Base-by-base conservation (phyloP, 441 rosid species). In the Oxalis stricta region DNA sequence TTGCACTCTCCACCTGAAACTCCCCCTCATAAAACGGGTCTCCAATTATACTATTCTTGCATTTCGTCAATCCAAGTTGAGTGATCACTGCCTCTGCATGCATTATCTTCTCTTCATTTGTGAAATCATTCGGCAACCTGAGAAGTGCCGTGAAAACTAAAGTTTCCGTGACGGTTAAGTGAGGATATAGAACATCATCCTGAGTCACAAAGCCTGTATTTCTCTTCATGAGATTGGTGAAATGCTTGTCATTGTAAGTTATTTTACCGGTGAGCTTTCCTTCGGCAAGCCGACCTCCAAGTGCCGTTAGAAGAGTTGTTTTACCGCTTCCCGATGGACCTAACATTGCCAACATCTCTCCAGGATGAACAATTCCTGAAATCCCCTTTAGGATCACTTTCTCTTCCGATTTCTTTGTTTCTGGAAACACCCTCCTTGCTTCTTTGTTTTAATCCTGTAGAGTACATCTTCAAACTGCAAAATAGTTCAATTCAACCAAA, bases 241-340 rank as follows among this genome's bases (percentile, higher is more conserved):
- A 71, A 9, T 53, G 59, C 18, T 67, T 60, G 41, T 58, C 61
- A 30, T 75, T 75, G 68, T 69, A 74, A 7, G 65, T 50, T 50
- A 74, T 62, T 16, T 5, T 53, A 21, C 82, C 86, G 2, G 42
- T 38, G 14, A 69, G 61, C 24, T 64, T 28, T 10, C 80, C 75
- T n/a, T 61, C n/a, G n/a, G n/a, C 54, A 13, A 72, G 55, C 10
- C 64, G 55, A 15, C 79, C 86, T 13, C 79, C 86, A n/a, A 78
- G 17, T 7, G 77, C 77, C 0, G 70, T 69, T 40, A 79, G 36
- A 1, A 76, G 46, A 11, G 76, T 80, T 16, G 89, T 76, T 52
- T 80, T 80, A 23, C 82, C 82, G 12, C 79, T 69, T 5, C 84
- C 84, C 0, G 84, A 76, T 0, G 82, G 88, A 11, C 88, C 88